Evolutionary conservation across 345 rosid species (phyloP), one percentile per base, ranked within the genome.

Genomic region (Hirschfeldia incana): DNA sequence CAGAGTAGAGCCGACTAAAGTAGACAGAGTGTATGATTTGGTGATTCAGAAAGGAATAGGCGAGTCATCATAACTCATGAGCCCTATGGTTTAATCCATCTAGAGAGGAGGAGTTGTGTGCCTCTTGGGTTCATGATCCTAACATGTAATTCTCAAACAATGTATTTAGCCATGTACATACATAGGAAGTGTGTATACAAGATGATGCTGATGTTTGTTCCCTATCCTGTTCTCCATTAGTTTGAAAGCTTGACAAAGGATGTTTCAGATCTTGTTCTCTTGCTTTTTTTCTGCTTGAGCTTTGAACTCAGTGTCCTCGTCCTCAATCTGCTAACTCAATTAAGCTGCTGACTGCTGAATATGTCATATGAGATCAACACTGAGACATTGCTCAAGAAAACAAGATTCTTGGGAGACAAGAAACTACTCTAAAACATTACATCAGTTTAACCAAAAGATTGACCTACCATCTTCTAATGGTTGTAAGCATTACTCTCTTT

Each of bases 21-120:
- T 89, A 36, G 97, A 93, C 78, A 87, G 76, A 80, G 88, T 91
- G 16, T 95, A 93, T 79, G 98, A 95, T 74, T 88, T 95, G 88
- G 83, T 91, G 44, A 82, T 89, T 61, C 81, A 84, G 64, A 93
- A 91, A 77, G 94, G 96, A 39, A 81, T 88, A 64, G 86, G 87
- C 17, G 84, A 78, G 33, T 27, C 77, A 44, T 66, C 63, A 33
- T 72, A 34, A 83, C 73, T 73, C 83, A 71, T 87, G 83, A 85
- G 42, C 33, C 73, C n/a, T 72, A 44, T 72, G 72, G 6, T 21
- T 21, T 21, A 21, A 21, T 21, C 21, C 21, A 21, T 21, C 21
- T 21, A 21, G 21, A 21, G 21, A 21, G 21, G 21, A 21, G 21
- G 21, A 21, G 21, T 62, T 57, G 75, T 70, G 75, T 49, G 7